Percentiles rank a stretch among this genome's conserved stretches.
phyloP scores from a whole-genome alignment of 2,329 filamentous ascomycete species.

The Calonectria pauciramosa region DNA sequence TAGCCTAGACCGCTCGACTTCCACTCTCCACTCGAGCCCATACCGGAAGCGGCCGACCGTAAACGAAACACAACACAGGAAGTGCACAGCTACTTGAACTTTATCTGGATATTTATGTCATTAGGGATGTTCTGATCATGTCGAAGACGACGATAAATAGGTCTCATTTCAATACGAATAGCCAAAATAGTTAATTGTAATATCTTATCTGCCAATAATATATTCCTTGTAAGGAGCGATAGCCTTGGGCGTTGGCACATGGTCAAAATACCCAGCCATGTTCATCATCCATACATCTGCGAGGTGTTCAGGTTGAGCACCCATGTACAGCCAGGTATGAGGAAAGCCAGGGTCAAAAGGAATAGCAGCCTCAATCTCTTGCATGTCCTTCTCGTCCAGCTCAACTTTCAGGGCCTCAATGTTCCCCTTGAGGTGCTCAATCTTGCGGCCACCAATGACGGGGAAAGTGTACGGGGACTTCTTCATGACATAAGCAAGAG shows the following conservation, averaged over 20 bases:
- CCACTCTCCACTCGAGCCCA: too few relatives aligned
- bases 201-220: neutral
- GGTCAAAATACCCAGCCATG: neutral
- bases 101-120: too few relatives aligned
- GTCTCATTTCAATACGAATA: neutral
- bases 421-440: neutral
- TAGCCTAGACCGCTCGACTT: too few relatives aligned
- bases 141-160: neutral
- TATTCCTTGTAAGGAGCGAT: neutral
- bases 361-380: neutral
- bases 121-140: too few relatives aligned
- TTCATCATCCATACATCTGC: neutral
- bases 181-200: neutral
- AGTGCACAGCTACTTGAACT: too few relatives aligned
- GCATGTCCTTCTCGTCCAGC: neutral
- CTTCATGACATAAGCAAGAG: constrained; percentile 12
- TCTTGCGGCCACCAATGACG: constrained; percentile 11
- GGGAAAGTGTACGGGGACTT: constrained; percentile 13
- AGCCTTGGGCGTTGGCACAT: neutral
- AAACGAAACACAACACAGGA: too few relatives aligned
- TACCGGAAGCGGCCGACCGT: too few relatives aligned
- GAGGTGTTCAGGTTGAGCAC: neutral
- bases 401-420: constrained; percentile 1
- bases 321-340: constrained; percentile 1
- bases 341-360: constrained; percentile 12